Percentiles rank a stretch among this genome's conserved stretches.
Conservation (phyloP, 2,329 filamentous ascomycete species). For the Penicillium polonicum region DNA sequence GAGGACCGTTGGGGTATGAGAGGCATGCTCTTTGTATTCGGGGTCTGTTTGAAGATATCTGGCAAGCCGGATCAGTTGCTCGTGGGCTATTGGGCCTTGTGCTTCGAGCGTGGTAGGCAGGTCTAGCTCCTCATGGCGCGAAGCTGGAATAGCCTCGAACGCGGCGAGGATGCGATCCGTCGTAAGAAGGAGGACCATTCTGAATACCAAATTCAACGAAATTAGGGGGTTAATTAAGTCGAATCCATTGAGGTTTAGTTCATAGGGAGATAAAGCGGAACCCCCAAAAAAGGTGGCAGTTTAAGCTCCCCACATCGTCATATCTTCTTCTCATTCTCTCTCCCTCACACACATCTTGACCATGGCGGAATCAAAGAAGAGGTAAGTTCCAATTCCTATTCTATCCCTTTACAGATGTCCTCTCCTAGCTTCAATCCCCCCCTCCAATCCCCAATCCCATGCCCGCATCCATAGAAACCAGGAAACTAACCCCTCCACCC, state of each 20-base stretch:
- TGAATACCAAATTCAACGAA: neutral
- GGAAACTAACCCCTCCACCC: constrained; percentile 21
- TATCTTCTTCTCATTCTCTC: constrained; percentile 13
- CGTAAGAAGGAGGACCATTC: constrained; percentile 45
- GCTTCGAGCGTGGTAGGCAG: constrained; percentile 32
- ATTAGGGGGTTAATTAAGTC: no score
- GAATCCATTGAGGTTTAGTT: neutral
- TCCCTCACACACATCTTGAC: constrained; percentile 13
- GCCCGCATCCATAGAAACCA: neutral
- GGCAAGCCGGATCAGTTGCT: constrained; percentile 41
- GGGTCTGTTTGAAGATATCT: constrained; percentile 26
- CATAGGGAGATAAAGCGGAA: constrained; percentile 18
- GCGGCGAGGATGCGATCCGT: constrained; percentile 42
- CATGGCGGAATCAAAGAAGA: constrained; percentile 36
- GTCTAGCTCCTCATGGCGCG: constrained; percentile 34
- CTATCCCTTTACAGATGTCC: neutral
- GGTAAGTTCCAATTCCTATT: constrained; percentile 19
- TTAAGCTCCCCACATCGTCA: constrained; percentile 26
- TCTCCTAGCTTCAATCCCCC: neutral
- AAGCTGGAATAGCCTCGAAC: constrained; percentile 36
- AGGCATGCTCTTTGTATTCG: constrained; percentile 9
- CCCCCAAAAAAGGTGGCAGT: constrained; percentile 26
- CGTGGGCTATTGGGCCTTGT: constrained; percentile 44
- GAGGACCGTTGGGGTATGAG: constrained; percentile 48
- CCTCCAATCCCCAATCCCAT: neutral